phyloP scores from a whole-genome alignment of 1,284 basidiomycete species.

The Ganoderma lucidum region DNA sequence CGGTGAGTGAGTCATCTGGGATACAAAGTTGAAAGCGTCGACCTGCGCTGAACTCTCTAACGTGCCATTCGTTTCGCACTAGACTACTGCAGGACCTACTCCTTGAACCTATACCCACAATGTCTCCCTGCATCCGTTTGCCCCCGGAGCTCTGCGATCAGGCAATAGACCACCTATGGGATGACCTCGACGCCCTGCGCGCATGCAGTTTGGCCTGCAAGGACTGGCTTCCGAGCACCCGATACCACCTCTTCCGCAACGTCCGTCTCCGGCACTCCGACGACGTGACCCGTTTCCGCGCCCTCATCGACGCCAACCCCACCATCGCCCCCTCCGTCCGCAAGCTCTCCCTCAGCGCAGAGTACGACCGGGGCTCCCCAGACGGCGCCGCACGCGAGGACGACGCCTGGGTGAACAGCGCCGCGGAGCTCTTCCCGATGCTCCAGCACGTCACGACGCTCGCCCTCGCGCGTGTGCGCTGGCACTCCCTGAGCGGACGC shows the following conservation, averaged over 20 bases:
- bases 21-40: not conserved
- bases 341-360: conserved; percentile 39
- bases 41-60: not conserved
- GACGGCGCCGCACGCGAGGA: conserved; percentile 36
- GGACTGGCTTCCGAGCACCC: conserved; percentile 40
- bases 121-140: conserved; percentile 23
- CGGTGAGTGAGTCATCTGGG: not conserved
- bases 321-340: conserved; percentile 39
- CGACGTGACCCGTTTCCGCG: conserved; percentile 36
- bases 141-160: conserved; percentile 44
- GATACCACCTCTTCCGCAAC: conserved; percentile 43
- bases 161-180: conserved; percentile 43
- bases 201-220: conserved; percentile 40
- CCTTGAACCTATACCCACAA: conserved; percentile 15
- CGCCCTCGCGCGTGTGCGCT: conserved; percentile 39
- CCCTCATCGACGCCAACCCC: conserved; percentile 34
- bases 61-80: not conserved
- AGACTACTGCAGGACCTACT: not conserved
- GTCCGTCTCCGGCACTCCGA: conserved; percentile 38
- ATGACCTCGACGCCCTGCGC: conserved; percentile 38
- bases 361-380: conserved; percentile 34
- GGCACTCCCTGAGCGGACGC: conserved; percentile 35
- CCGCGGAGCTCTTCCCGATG: conserved; percentile 31
- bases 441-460: conserved; percentile 37
- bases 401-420: conserved; percentile 41